Percentiles rank a stretch among this genome's conserved stretches.
These are phyloP conservation scores for Rhinocladiella similis DNA, from an alignment of 2,329 filamentous ascomycete genomes.

Conservation along the genomic window DNA sequence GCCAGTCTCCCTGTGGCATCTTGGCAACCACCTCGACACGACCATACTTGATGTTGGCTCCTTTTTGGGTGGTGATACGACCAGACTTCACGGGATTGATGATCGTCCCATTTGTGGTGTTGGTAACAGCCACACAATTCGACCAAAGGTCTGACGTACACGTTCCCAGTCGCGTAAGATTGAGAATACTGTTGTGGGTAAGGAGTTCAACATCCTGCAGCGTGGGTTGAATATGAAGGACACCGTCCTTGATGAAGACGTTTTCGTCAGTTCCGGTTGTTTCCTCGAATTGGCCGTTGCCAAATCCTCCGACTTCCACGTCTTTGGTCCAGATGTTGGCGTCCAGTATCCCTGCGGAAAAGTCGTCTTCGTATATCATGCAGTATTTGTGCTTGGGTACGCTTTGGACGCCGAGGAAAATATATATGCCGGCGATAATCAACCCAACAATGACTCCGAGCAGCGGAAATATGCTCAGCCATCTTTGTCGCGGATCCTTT, in stretches of 20 bases:
- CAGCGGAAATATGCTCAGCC: slow-evolving; percentile 77
- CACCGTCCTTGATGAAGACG: slow-evolving; percentile 68
- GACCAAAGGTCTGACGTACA: slow-evolving; percentile 64
- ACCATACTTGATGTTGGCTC: slow-evolving; percentile 74
- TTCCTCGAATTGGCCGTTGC: slow-evolving; percentile 79
- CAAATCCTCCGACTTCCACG: slow-evolving; percentile 50
- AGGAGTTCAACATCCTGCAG: slow-evolving; percentile 69
- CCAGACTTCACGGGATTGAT: slow-evolving; percentile 77
- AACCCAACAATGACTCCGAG: slow-evolving; percentile 70
- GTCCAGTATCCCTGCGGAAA: slow-evolving; percentile 53
- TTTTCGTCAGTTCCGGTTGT: slow-evolving; percentile 74
- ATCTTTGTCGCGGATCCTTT: slow-evolving; percentile 77
- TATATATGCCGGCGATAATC: slow-evolving; percentile 65
- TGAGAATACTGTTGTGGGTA: slow-evolving; percentile 65
- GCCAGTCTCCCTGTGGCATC: slow-evolving; percentile 76
- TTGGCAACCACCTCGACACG: slow-evolving; percentile 78
- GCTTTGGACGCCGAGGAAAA: slow-evolving; percentile 72
- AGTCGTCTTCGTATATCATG: slow-evolving; percentile 66
- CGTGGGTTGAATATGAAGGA: slow-evolving; percentile 74
- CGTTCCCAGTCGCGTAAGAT: slow-evolving; percentile 64
- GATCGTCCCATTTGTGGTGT: slow-evolving; percentile 74
- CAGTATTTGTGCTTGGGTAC: slow-evolving; percentile 76
- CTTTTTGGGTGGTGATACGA: slow-evolving; percentile 72
- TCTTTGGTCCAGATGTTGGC: slow-evolving; percentile 66
- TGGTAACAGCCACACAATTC: slow-evolving; percentile 71